Base-by-base conservation (phyloP, 1,284 basidiomycete species). In the Cryptococcus neoformans region DNA sequence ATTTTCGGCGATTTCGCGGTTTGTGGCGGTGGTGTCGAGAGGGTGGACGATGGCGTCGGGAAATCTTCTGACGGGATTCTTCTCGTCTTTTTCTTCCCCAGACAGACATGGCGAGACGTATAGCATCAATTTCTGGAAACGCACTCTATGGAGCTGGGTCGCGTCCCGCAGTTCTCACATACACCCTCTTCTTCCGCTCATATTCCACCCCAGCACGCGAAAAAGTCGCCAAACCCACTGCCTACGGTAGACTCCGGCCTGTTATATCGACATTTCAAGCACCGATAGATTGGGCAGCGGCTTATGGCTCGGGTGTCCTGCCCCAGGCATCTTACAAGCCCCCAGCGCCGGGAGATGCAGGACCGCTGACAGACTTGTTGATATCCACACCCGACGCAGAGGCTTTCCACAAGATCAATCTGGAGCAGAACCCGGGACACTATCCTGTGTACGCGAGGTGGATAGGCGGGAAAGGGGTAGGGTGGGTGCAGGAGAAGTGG, bases 351-450 rank as follows among this genome's bases (percentile, higher is more conserved):
- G 41, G 12, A 34, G 8, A 11, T 14, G 45, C 4, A 16, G 36
- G 28, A n/a, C 91, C 92, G 0, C 90, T 99, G 87, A 84, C 97
- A 17, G 95, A 99, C 78, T 94, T 99, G 68, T 85, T 99, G 75
- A 88, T 99, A 70, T 92, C 93, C 0, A 93, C 97, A 42, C 90
- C 90, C 0, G 90, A 95, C 67, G 83, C 95, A 0, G 83, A 83
- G 17, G 91, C 95, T 69, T 99, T 94, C 82, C 96, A 99, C 75
- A 89, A 86, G 37, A 89, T 92, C 75, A 99, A 99, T 75, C 87
- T 98, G 84, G 82, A 86, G 44, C 90, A 93, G 75, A 84, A 89
- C 70, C 91, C 94, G 0, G 79, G 82, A 3, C 95, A 99, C 77
- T 99, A 99, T 73, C 88, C 93, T 1, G 74, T 92, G 16, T 86